phyloP scores from a whole-genome alignment of 1,139 yeast genomes.

The Wickerhamomyces sp. region DNA sequence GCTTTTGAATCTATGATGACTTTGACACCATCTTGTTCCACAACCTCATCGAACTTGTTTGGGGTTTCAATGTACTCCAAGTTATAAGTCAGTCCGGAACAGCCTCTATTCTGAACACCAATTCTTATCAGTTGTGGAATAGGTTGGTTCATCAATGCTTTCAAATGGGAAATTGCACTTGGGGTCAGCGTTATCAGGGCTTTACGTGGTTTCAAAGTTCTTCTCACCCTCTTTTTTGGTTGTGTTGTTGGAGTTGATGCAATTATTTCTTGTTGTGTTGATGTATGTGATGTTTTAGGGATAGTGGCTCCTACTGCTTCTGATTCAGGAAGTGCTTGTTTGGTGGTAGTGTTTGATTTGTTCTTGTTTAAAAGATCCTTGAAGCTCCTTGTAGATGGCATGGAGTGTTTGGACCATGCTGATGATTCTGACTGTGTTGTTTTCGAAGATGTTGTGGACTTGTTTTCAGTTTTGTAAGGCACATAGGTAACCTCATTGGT shows the following conservation, averaged over 20 bases:
- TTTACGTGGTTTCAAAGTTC: slow-evolving; percentile 77
- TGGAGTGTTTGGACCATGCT: slow-evolving; percentile 21
- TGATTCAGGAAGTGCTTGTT: neutral
- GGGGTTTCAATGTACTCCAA: slow-evolving; percentile 85
- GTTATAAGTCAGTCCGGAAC: slow-evolving; percentile 91
- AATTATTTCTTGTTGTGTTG: neutral
- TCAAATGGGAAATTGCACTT: slow-evolving; percentile 68
- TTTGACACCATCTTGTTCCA: slow-evolving; percentile 89
- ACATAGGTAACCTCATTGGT: slow-evolving; percentile 13
- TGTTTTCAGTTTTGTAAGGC: slow-evolving; percentile 10
- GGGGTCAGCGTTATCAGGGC: slow-evolving; percentile 80
- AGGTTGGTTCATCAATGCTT: slow-evolving; percentile 67
- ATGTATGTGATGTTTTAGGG: too few species aligned
- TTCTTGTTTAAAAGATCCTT: slow-evolving; percentile 20
- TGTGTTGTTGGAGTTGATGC: slow-evolving; percentile 1
- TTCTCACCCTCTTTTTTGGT: slow-evolving; percentile 44
- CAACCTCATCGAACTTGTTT: slow-evolving; percentile 89
- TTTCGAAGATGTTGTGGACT: neutral
- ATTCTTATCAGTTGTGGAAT: slow-evolving; percentile 84
- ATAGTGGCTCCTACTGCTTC: too few species aligned
- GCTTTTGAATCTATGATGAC: slow-evolving; percentile 95
- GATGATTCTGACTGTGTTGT: neutral
- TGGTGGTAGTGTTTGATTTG: slow-evolving; percentile 1
- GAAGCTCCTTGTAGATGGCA: slow-evolving; percentile 22
- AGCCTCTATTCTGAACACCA: slow-evolving; percentile 94